Conservation (phyloP, 345 rosid species). For the Eutrema heterophyllum region DNA sequence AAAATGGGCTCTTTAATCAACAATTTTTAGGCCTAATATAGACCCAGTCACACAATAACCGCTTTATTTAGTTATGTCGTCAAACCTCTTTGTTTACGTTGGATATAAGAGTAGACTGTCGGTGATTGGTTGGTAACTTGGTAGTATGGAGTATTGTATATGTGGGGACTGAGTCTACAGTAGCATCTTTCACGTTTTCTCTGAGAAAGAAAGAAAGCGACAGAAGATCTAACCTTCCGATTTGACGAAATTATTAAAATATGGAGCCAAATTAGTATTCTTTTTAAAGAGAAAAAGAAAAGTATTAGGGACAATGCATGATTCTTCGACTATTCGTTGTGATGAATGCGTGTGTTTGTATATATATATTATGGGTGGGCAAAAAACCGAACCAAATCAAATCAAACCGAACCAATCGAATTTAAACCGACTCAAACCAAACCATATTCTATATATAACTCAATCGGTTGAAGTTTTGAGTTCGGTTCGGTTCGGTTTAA, state of each 20-base stretch:
- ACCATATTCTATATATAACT: no score
- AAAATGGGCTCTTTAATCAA: neutral
- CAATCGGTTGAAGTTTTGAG: no score
- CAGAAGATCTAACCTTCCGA: constrained; percentile 13
- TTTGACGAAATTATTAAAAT: neutral
- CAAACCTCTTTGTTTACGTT: neutral
- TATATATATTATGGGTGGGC: no score
- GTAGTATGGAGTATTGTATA: neutral
- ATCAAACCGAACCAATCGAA: no score
- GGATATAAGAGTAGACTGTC: constrained; percentile 2
- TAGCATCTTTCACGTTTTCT: constrained; percentile 13
- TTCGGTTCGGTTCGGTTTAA: no score
- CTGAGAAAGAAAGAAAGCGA: constrained; percentile 10
- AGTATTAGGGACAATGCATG: neutral
- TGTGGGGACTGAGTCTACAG: constrained; percentile 3
- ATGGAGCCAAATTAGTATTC: neutral
- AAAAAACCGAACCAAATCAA: no score
- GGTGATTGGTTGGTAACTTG: constrained; percentile 20
- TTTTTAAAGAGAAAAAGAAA: neutral
- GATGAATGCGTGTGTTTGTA: neutral
- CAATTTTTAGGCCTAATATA: neutral
- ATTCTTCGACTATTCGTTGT: neutral
- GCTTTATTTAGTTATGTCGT: neutral
- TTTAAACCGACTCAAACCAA: no score
- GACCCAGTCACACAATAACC: neutral